Evolutionary conservation across 2,329 filamentous ascomycete genomes (phyloP).

Genomic region (Epichloe festucae): DNA sequence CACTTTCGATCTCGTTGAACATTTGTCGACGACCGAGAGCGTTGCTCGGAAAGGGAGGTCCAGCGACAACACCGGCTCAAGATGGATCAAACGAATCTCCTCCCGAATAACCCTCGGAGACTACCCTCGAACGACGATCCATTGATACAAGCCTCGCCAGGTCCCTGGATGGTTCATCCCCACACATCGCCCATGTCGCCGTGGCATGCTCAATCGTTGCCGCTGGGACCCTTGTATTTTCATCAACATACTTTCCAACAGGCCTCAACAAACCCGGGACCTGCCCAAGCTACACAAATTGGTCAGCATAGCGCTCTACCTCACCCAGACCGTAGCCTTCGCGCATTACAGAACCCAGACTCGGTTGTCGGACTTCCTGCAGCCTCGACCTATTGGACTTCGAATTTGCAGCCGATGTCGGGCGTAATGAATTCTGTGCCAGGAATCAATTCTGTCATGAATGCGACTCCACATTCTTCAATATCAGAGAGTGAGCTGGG

Average conservation of each 20-base stretch:
- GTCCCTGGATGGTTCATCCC: conserved; percentile 13
- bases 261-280: neutral
- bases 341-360: neutral
- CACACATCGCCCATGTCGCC: conserved; percentile 11
- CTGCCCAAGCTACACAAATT: neutral
- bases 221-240: neutral
- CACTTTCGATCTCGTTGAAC: neutral
- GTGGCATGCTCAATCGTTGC: conserved; percentile 12
- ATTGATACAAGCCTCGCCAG: conserved; percentile 13
- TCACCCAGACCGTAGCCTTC: conserved; percentile 4
- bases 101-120: conserved; percentile 12
- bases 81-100: conserved; percentile 18
- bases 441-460: neutral
- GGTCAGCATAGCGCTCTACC: conserved; percentile 3
- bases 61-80: conserved; percentile 1
- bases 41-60: neutral
- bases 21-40: neutral
- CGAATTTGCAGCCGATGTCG: neutral
- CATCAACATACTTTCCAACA: neutral
- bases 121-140: conserved; percentile 15
- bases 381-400: neutral
- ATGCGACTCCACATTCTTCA: neutral
- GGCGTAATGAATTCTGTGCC: neutral
- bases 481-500: neutral
- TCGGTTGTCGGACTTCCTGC: neutral